Base-by-base conservation (phyloP, 2,329 filamentous ascomycete genomes). In the Scedosporium minutisporum region DNA sequence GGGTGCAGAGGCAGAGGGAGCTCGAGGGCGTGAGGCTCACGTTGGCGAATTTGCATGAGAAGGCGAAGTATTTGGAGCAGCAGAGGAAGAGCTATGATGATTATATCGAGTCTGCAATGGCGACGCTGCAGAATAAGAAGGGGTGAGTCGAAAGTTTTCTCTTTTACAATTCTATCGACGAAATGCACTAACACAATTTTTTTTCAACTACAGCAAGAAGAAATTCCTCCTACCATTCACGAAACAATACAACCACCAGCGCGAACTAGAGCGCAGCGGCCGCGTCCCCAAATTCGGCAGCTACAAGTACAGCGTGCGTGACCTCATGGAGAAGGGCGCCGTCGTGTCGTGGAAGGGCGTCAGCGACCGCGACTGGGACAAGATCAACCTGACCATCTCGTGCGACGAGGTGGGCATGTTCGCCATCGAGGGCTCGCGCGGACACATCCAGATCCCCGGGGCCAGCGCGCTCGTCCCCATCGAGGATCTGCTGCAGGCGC, bases 31-130 rank as follows among this genome's bases (percentile, higher is more conserved):
- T 93, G 23, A 83, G 88, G 29, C 79, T 89, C 63, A 95, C 91
- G 1, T 80, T 95, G 16, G 75, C 81, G 53, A 90, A 92, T 66
- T 77, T 96, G 65, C 87, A 91, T 74, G 86, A 92, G 68, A 95
- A 99, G 77, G 93, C 93, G 44, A 85, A 87, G 67, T 99, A 96
- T 76, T 83, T 99, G 9, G 95, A 99, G 72, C 89, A 92, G 68
- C 95, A 99, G 76, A 85, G 96, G 65, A 96, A 96, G 81, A 95
- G 88, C 67, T 99, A 99, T 77, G 96, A 99, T 72, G 92, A 99
- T 77, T 99, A 99, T 76, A 96, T 99, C 71, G 96, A 99, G 77
- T 93, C 96, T 74, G 93, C 95, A 58, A 97, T 99, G 91, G 83
- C 93, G 64, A 99, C 96, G 4, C 81, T 99, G 64, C 95, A 97